These are phyloP conservation scores for Alternaria ventricosa DNA, from an alignment of 2,329 filamentous ascomycete species.

Conservation along the genomic window DNA sequence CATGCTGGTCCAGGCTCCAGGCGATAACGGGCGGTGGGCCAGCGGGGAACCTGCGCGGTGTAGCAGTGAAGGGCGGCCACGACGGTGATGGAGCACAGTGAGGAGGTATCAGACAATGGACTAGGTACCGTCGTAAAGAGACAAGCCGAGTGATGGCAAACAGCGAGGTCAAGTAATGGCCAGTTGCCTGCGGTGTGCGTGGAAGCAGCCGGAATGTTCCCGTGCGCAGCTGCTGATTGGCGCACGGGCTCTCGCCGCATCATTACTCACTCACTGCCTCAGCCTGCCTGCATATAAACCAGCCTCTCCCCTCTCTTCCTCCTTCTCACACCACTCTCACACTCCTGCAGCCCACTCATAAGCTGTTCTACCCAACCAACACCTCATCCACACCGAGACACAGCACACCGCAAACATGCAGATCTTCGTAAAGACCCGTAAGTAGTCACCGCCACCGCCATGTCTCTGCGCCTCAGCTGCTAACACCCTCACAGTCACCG, in stretches of 20 bases:
- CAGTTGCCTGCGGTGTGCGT: slow-evolving; percentile 9
- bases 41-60: slow-evolving; percentile 24
- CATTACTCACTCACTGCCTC: slow-evolving; percentile 47
- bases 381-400: slow-evolving; percentile 60
- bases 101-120: not conserved
- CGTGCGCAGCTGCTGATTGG: slow-evolving; percentile 34
- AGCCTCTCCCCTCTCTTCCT: slow-evolving; percentile 21
- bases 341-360: slow-evolving; percentile 5
- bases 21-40: slow-evolving; percentile 32
- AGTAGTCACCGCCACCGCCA: slow-evolving; percentile 54
- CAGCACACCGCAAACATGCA: slow-evolving; percentile 74
- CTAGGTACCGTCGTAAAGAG: not conserved
- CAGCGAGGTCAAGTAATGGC: slow-evolving; percentile 7
- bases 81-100: not conserved
- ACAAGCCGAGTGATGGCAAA: slow-evolving; percentile 24
- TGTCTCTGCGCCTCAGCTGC: slow-evolving; percentile 27
- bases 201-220: slow-evolving; percentile 43
- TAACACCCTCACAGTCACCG: slow-evolving; percentile 61
- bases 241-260: slow-evolving; percentile 40
- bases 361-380: slow-evolving; percentile 14
- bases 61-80: not conserved
- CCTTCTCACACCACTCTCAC: slow-evolving; percentile 25
- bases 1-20: slow-evolving; percentile 13
- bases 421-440: slow-evolving; percentile 97
- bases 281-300: slow-evolving; percentile 42